Base-by-base conservation (phyloP, 306 rosid species). In the Prosopis cineraria region DNA sequence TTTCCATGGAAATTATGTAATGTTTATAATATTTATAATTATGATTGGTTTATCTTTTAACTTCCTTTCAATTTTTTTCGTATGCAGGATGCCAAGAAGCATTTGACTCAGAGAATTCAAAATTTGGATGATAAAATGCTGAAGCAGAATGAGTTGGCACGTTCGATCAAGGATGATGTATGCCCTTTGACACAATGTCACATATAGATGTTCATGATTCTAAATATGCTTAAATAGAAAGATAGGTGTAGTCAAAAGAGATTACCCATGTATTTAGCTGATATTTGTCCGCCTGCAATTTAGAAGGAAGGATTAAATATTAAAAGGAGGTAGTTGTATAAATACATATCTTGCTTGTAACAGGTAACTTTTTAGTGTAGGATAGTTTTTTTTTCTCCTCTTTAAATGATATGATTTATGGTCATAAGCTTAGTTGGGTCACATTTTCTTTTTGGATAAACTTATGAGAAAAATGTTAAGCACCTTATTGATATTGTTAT, bases 41-140 rank as follows among this genome's bases (percentile, higher is more conserved):
- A 37, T 62, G 34, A 31, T 74, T 33, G 48, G 3, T 76, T 39
- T 37, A 36, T 41, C 34, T 14, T 77, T 41, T 53, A 41, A 74
- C 63, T 52, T 17, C 24, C 22, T 33, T 62, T 75, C 68, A 73
- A 59, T 85, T 68, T 41, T n/a, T 84, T 79, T 73, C 81, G 47
- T 68, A 87, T 78, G 30, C 88, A 96, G 99, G 91, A 91, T 66
- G 87, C 97, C 68, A 93, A 93, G 94, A 90, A 88, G 91, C 99
- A 96, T 85, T 90, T 96, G 85, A 96, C 96, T 0, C 97, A 96
- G 85, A 89, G 97, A 81, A 90, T 96, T 72, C 92, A 90, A 82
- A 87, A 91, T 81, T 80, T 96, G 85, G 97, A 89, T 75, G 97
- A 96, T 83, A 93, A 91, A 88, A 82, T 93, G 96, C 75, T 71